Evolutionary conservation across 1,284 basidiomycete genomes (phyloP).

Genomic region (Melampsora americana): DNA sequence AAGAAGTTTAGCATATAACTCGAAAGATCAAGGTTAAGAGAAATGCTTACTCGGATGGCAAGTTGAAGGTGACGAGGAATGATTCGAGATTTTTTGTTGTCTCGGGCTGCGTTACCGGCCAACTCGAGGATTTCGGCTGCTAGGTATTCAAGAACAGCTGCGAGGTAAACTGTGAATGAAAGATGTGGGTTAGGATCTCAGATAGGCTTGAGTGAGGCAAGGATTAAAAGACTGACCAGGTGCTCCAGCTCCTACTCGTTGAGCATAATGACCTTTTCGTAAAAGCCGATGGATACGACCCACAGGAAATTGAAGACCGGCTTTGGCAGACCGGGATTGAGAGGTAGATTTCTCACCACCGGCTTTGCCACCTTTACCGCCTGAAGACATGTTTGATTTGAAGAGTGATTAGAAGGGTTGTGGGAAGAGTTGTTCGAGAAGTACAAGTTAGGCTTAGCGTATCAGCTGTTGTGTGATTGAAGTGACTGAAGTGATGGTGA

Average conservation of each 20-base stretch:
- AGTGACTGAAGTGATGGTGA: neutral
- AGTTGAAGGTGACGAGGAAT: slow-evolving; percentile 84
- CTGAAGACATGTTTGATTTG: slow-evolving; percentile 33
- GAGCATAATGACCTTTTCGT: slow-evolving; percentile 79
- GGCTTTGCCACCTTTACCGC: slow-evolving; percentile 43
- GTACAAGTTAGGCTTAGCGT: too few species aligned
- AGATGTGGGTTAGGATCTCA: slow-evolving; percentile 46
- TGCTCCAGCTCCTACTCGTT: slow-evolving; percentile 70
- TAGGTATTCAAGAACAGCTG: slow-evolving; percentile 78
- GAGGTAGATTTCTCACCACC: slow-evolving; percentile 35
- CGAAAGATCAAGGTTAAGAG: neutral
- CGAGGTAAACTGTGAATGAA: slow-evolving; percentile 68
- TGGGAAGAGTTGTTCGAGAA: neutral
- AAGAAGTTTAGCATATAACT: neutral
- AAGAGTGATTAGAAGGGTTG: neutral
- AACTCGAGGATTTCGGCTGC: slow-evolving; percentile 83
- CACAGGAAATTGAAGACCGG: slow-evolving; percentile 77
- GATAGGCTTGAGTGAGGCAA: neutral
- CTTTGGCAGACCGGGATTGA: slow-evolving; percentile 72
- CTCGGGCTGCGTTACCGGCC: slow-evolving; percentile 71
- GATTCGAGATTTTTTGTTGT: slow-evolving; percentile 81
- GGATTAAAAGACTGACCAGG: slow-evolving; percentile 61
- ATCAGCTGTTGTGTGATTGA: too few species aligned
- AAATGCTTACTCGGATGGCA: slow-evolving; percentile 62
- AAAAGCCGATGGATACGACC: slow-evolving; percentile 82